Percentiles rank a stretch among this genome's conserved stretches.
phyloP scores from a whole-genome alignment of 164 flowering plant genomes.

The Magnolia sinica region DNA sequence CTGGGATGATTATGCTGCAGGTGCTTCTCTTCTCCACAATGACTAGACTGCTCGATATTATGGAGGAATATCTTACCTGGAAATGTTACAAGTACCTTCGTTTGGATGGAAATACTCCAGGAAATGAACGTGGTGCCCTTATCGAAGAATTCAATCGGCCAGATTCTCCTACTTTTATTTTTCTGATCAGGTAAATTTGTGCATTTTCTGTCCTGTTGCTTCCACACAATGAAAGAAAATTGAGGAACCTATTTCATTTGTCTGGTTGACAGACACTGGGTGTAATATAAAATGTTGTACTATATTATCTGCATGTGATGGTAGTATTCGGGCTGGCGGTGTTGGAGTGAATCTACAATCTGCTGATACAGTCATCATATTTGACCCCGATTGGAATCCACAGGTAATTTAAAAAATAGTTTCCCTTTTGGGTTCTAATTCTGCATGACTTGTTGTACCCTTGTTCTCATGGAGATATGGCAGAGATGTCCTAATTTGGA shows the following conservation, averaged over 20 bases:
- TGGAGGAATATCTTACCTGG: constrained; percentile 94
- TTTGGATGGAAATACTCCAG: constrained; percentile 97
- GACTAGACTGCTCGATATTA: constrained; percentile 97
- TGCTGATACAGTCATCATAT: constrained; percentile 97
- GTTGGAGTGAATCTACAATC: constrained; percentile 99
- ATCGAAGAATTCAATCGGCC: constrained; percentile 77
- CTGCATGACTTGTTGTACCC: neutral
- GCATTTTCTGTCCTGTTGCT: neutral
- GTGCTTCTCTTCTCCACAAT: constrained; percentile 97
- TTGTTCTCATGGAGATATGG: neutral
- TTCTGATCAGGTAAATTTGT: constrained; percentile 63
- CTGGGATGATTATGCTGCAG: constrained; percentile 35
- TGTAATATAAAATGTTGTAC: neutral
- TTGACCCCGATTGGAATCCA: constrained; percentile 99
- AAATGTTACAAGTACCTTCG: constrained; percentile 89
- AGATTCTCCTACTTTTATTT: constrained; percentile 80
- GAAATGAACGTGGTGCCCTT: constrained; percentile 91
- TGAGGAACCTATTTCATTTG: neutral
- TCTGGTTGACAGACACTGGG: neutral
- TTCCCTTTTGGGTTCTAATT: neutral
- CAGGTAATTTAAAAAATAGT: constrained; percentile 55
- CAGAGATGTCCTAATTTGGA: neutral
- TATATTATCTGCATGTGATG: constrained; percentile 19
- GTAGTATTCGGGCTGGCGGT: constrained; percentile 97
- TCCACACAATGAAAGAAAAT: neutral